Evolutionary conservation across 257 asterid genomes (phyloP).

Genomic region (Thymus mandschuricus): DNA sequence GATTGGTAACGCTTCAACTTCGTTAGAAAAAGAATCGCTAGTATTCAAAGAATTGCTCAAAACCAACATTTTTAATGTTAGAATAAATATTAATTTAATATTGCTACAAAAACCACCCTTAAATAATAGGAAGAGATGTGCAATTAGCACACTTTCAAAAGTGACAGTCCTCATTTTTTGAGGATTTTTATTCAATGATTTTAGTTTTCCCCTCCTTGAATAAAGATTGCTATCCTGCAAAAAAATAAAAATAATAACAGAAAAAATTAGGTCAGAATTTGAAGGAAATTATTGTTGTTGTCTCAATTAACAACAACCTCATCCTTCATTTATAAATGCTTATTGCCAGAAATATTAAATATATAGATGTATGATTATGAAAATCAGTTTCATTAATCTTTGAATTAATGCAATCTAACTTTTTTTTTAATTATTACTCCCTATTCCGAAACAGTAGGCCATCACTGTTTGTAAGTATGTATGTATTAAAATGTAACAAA

Average conservation of each 20-base stretch:
- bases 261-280: too few relatives aligned
- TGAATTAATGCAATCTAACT: not conserved
- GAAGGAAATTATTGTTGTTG: too few relatives aligned
- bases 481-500: too few relatives aligned
- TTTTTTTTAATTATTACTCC: not conserved
- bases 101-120: not conserved
- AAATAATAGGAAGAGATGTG: not conserved
- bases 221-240: not conserved
- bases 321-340: not conserved
- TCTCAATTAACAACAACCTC: not conserved
- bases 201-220: not conserved
- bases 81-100: slow-evolving; percentile 12
- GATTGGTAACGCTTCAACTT: slow-evolving; percentile 46
- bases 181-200: not conserved
- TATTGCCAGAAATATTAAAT: too few relatives aligned
- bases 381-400: not conserved
- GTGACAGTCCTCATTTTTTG: too few relatives aligned
- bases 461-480: too few relatives aligned
- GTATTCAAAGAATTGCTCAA: slow-evolving; percentile 34
- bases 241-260: not conserved
- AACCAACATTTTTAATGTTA: slow-evolving; percentile 21
- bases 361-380: not conserved
- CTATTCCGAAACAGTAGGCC: not conserved
- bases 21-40: too few relatives aligned
- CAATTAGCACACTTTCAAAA: too few relatives aligned